Evolutionary conservation across 2,329 filamentous ascomycete species (phyloP), one percentile per base, ranked within the genome.

Genomic region (Juglanconis sp.): DNA sequence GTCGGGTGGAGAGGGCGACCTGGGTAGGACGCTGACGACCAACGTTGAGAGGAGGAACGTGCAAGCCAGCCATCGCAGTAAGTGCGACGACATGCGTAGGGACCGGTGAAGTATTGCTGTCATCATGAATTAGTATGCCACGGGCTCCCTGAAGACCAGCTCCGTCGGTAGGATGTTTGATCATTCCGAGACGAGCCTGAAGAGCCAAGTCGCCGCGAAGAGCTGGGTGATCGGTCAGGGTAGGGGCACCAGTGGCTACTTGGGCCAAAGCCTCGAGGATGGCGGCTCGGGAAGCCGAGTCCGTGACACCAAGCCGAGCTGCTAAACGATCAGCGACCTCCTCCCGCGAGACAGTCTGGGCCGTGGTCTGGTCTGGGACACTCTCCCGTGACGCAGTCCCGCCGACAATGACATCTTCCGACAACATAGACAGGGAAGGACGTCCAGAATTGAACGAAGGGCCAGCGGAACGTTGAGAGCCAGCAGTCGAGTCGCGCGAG

Each of bases 181-280:
- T 10, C 32, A 60, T 2, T n/a, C 46, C 49, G 31, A 32, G 7
- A 42, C 30, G 51, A 30, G 40, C 36, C 8, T 55, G 61, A 13
- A 57, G 36, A 13, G 35, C 30, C 34, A 38, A 11, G 34, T 62
- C 53, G 44, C 48, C 53, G 15, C 46, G 53, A 10, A 54, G 1
- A 6, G 31, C 60, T 10, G 60, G 60, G 31, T 62, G 53, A 1
- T 49, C 35, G 15, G 51, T 46, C 32, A 60, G 48, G 50, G 57
- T 36, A 49, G 53, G 57, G 9, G 47, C 31, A 17, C 53, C 6
- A 3, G 7, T 30, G 34, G 9, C 11, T 1, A 49, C 34, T 5
- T 30, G 32, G 11, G n/a, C 24, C 2, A 49, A 30, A 13, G 53
- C 34, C 24, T 31, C 32, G 8, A 31, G 9, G 9, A 56, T 32